These are phyloP conservation scores for Coemansia sp. DNA, from an alignment of 192 early-diverging fungal genomes.

Conservation along the genomic window DNA sequence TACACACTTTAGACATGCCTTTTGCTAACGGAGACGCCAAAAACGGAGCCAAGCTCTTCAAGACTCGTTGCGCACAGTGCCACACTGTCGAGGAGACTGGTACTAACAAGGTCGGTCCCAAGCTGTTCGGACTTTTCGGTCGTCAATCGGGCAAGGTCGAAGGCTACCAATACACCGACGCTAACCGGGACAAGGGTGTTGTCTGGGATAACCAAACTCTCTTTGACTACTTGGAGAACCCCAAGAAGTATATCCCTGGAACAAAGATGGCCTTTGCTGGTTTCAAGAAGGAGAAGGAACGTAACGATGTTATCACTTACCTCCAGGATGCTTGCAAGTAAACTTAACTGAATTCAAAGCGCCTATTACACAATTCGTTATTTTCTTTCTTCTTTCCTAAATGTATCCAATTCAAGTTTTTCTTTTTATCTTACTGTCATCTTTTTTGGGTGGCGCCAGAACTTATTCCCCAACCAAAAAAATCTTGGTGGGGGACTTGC, in stretches of 20 bases:
- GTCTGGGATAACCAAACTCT: conserved; percentile 89
- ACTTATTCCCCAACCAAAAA: not conserved
- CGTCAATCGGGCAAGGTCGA: conserved; percentile 84
- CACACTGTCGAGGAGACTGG: conserved; percentile 83
- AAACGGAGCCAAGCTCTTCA: conserved; percentile 76
- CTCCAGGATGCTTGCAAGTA: conserved; percentile 71
- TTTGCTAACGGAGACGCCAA: conserved; percentile 44
- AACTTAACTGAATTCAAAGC: not conserved
- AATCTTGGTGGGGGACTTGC: not conserved
- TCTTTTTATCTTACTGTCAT: not conserved
- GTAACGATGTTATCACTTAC: conserved; percentile 90
- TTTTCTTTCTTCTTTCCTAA: not conserved
- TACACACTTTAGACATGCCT: conserved; percentile 9
- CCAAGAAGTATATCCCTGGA: conserved; percentile 95
- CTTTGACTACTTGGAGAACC: conserved; percentile 97
- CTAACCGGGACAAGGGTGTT: conserved; percentile 86
- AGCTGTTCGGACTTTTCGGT: conserved; percentile 92
- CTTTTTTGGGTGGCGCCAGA: not conserved
- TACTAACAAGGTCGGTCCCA: conserved; percentile 95
- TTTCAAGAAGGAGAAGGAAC: conserved; percentile 72
- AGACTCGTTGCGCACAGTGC: conserved; percentile 99
- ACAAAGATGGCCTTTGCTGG: conserved; percentile 98
- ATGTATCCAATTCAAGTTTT: not conserved
- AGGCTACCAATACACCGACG: conserved; percentile 92
- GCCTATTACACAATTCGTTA: not conserved